phyloP scores from a whole-genome alignment of 1,139 yeast species.

The Pneumocystis canis region DNA sequence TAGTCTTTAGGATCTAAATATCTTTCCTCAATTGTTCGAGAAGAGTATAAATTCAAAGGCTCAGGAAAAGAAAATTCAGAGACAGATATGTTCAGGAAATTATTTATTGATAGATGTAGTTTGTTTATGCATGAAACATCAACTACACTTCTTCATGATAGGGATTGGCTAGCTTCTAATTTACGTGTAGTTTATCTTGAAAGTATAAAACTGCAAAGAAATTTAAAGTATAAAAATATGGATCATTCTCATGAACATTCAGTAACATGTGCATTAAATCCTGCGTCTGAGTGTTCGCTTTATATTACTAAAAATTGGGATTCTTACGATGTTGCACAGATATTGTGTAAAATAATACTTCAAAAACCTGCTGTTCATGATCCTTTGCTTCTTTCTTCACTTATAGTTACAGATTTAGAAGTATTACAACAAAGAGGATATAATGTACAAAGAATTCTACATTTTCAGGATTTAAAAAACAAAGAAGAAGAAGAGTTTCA shows the following conservation, averaged over 20 bases:
- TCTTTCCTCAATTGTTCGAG: slow-evolving; percentile 15
- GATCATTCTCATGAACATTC: slow-evolving; percentile 9
- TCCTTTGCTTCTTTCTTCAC: slow-evolving; percentile 27
- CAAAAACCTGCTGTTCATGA: slow-evolving; percentile 27
- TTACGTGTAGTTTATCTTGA: slow-evolving; percentile 5
- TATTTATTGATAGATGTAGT: slow-evolving; percentile 22
- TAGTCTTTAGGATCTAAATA: slow-evolving; percentile 14
- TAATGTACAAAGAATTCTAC: slow-evolving; percentile 26
- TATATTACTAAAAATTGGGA: slow-evolving; percentile 19
- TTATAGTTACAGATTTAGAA: slow-evolving; percentile 23
- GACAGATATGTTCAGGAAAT: slow-evolving; percentile 16
- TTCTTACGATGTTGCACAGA: slow-evolving; percentile 28
- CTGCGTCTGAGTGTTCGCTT: slow-evolving; percentile 9
- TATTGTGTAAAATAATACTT: slow-evolving; percentile 22
- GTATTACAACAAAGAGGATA: slow-evolving; percentile 27
- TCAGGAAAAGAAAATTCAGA: slow-evolving; percentile 10
- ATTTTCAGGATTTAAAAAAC: slow-evolving; percentile 18
- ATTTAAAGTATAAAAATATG: slow-evolving; percentile 2
- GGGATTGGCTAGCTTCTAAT: neutral
- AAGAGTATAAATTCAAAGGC: slow-evolving; percentile 13
- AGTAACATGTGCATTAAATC: slow-evolving; percentile 12
- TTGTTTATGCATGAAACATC: slow-evolving; percentile 22
- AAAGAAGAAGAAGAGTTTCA: slow-evolving; percentile 8
- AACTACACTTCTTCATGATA: slow-evolving; percentile 1
- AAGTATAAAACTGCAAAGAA: slow-evolving; percentile 6